A percentile compares a stretch with the other conserved stretches of the same genome.
Evolutionary conservation across 352 stramenopile species (phyloP).

Genomic region (Globisporangium uncinulatum): DNA sequence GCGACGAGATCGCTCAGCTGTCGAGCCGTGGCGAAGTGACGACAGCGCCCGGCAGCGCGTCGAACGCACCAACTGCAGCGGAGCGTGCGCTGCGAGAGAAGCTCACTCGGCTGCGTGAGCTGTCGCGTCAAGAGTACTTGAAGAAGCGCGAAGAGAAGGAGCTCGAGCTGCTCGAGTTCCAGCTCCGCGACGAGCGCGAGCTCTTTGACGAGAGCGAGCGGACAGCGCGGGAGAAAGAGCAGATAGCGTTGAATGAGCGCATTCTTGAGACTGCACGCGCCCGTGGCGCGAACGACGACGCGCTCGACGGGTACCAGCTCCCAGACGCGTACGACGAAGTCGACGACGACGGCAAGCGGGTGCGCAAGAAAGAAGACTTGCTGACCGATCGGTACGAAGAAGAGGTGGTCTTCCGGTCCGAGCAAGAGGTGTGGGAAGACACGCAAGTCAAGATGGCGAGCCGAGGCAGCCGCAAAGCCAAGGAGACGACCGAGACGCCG

Average conservation of each 20-base stretch:
- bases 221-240: slow-evolving; percentile 77
- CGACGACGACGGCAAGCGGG: slow-evolving; percentile 82
- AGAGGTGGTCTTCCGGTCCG: slow-evolving; percentile 90
- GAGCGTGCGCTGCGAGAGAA: slow-evolving; percentile 37
- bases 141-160: slow-evolving; percentile 98
- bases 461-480: slow-evolving; percentile 67
- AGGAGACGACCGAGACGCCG: slow-evolving; percentile 26
- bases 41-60: not conserved
- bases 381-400: slow-evolving; percentile 94
- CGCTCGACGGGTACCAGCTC: slow-evolving; percentile 90
- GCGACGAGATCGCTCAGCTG: slow-evolving; percentile 81
- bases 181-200: slow-evolving; percentile 72
- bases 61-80: slow-evolving; percentile 19
- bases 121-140: slow-evolving; percentile 95
- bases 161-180: slow-evolving; percentile 89
- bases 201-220: slow-evolving; percentile 77
- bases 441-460: slow-evolving; percentile 91
- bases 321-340: slow-evolving; percentile 95
- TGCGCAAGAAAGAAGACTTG: slow-evolving; percentile 89
- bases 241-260: slow-evolving; percentile 78
- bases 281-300: slow-evolving; percentile 42
- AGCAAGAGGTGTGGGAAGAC: slow-evolving; percentile 98
- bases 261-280: slow-evolving; percentile 89
- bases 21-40: slow-evolving; percentile 63
- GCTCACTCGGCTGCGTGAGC: slow-evolving; percentile 76